phyloP scores from a whole-genome alignment of 140 eudicot species.

The Oenanthe javanica region DNA sequence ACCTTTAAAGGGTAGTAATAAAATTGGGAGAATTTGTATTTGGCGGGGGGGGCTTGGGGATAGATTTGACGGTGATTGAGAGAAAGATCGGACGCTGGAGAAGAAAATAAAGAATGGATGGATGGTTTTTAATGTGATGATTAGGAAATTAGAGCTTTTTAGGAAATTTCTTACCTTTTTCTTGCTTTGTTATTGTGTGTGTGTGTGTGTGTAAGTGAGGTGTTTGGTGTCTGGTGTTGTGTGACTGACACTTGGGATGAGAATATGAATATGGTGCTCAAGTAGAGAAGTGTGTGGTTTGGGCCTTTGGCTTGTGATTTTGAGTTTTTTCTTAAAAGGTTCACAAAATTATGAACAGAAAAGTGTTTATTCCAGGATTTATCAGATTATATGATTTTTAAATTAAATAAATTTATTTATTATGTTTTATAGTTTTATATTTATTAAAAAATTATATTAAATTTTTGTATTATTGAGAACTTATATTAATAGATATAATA shows the following conservation, averaged over 20 bases:
- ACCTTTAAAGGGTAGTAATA: neutral
- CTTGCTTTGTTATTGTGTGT: neutral
- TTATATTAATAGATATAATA: no score
- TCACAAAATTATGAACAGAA: no score
- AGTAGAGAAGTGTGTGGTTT: neutral
- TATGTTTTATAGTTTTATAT: no score
- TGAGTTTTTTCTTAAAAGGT: no score
- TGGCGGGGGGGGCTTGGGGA: conserved; percentile 2
- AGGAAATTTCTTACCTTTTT: neutral
- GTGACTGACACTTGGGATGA: neutral
- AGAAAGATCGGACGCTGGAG: conserved; percentile 1
- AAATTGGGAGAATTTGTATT: neutral
- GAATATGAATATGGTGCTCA: neutral
- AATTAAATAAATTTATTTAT: no score
- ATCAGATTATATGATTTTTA: no score
- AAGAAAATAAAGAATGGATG: neutral
- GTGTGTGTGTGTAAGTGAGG: neutral
- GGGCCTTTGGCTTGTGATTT: neutral
- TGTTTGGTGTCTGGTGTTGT: neutral
- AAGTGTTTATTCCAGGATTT: no score
- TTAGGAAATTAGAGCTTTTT: neutral
- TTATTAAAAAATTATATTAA: no score
- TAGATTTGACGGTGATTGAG: neutral
- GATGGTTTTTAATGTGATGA: neutral
- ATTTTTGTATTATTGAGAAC: no score